Base-by-base conservation (phyloP, 1,139 yeast species). In the Yamadazyma trypodendri region DNA sequence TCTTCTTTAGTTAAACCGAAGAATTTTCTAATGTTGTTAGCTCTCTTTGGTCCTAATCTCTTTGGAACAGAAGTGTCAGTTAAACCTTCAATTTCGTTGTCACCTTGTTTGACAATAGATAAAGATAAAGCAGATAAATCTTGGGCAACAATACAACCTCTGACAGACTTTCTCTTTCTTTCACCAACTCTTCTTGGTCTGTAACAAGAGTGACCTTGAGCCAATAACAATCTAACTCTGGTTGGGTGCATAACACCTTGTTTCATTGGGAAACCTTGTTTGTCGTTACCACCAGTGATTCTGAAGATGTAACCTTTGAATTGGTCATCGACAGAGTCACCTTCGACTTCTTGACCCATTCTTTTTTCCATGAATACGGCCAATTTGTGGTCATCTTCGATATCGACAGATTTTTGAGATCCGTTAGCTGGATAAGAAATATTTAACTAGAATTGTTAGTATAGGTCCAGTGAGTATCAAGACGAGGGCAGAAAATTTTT, bases 251-350 rank as follows among this genome's bases (percentile, higher is more conserved):
- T 80, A 56, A 92, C 98, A 84, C 97, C 97, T 79, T 92, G 98
- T 77, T 90, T 92, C 98, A 94, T 92, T 78, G 98, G 97, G 96
- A 92, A 94, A 81, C 98, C 98, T 81, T 92, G 98, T 80, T 92
- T 92, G 81, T 92, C 98, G 86, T 94, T 94, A 84, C 98, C 98
- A 70, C 98, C 98, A 61, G 97, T 78, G 75, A 92, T 90, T 81
- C 83, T 92, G 87, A 92, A 90, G 69, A 89, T 75, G 90, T 92
- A 92, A 66, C 98, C 98, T 78, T 89, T 90, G 94, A 90, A 90
- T 78, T 90, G 97, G 64, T 94, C 98, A 66, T 96, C 95, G 63
- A 92, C 85, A 55, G 88, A 75, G 77, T 92, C 98, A 75, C 97
- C 98, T 68, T 89, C 96, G 68, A 92, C 96, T 78, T 92, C 98